Conservation (phyloP, 495 filamentous ascomycete genomes). For the Chaetomium tenue region DNA sequence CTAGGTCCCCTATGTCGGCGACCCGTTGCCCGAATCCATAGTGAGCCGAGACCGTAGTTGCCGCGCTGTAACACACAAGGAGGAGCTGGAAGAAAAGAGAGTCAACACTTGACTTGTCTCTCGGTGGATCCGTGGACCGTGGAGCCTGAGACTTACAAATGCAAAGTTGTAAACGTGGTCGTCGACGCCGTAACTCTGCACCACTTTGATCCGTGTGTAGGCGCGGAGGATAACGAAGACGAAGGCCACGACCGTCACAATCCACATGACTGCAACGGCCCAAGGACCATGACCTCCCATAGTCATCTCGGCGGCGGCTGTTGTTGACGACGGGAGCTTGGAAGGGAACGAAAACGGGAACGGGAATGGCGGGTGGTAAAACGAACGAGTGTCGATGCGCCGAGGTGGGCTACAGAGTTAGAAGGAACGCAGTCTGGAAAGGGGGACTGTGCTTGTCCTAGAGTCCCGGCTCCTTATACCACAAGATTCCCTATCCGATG, state of each 20-base stretch:
- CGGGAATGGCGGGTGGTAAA: neutral
- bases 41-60: neutral
- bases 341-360: neutral
- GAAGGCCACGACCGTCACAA: neutral
- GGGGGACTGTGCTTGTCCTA: neutral
- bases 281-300: neutral
- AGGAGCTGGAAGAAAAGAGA: neutral
- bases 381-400: neutral
- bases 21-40: neutral
- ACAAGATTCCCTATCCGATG: neutral
- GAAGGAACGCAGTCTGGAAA: neutral
- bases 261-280: neutral
- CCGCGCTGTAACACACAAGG: neutral
- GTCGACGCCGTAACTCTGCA: neutral
- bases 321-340: neutral
- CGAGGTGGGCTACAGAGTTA: neutral
- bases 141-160: neutral
- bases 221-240: neutral
- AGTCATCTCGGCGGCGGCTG: neutral
- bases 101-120: neutral
- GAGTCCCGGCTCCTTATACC: neutral
- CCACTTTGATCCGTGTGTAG: neutral
- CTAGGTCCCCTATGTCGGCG: neutral
- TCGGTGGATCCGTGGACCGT: neutral
- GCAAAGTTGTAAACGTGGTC: conserved; percentile 8